Base-by-base conservation (phyloP, 2,329 filamentous ascomycete genomes). In the Phoma herbarum region DNA sequence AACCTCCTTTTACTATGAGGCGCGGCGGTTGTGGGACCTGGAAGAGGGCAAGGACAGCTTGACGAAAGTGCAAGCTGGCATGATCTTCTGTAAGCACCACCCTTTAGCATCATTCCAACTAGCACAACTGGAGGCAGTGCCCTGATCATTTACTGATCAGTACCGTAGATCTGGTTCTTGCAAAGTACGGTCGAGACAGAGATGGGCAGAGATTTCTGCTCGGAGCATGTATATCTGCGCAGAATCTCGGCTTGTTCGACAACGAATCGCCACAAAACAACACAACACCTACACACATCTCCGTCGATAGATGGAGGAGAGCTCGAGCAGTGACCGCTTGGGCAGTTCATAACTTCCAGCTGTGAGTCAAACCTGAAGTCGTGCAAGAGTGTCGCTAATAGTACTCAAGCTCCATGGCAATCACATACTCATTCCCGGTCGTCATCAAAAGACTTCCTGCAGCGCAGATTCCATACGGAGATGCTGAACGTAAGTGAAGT, bases 311-410 rank as follows among this genome's bases (percentile, higher is more conserved):
- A 52, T 73, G 68, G 70, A 62, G 63, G 20, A 66, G 51, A 48
- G 63, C 60, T 16, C 62, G 68, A 37, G 64, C 68, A 1, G 67
- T 70, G 0, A 72, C 71, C n/a, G 71, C 70, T 0, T 75, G 72
- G 72, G 61, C 64, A 5, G 39, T 72, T 11, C 69, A 74, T 56
- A 75, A 73, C 28, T 75, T 75, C 37, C 72, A 75, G 60, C 54
- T 74, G 72, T 73, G 57, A 51, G 69, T 58, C 18, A 5, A 23
- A 14, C 1, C 8, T 11, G 20, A 8, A 7, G n/a, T 12, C 9
- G 3, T 3, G 3, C 16, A 29, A 4, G 18, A 5, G 22, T 11
- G 12, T 6, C 2, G 25, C 62, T 70, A 23, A 71, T 33, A 16
- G 2, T 7, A 2, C 1, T 22, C 2, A 29, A 74, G 72, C 25